phyloP scores from a whole-genome alignment of 2,329 filamentous ascomycete genomes.

The Hirsutella minnesotensis region DNA sequence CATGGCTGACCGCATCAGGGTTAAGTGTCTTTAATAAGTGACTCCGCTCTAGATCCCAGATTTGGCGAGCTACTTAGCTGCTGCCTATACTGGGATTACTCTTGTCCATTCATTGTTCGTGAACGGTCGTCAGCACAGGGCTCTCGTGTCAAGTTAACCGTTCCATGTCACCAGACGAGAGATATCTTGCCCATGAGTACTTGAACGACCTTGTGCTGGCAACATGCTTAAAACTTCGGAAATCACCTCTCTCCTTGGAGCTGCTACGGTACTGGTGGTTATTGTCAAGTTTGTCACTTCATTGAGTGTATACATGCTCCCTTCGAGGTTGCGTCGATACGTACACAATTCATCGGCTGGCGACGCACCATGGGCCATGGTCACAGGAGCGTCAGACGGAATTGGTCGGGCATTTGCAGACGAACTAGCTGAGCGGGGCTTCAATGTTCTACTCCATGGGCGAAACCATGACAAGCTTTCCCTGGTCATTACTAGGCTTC shows the following conservation, averaged over 20 bases:
- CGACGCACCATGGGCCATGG: conserved; percentile 23
- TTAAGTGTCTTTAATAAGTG: too few species aligned
- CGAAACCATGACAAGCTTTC: not conserved
- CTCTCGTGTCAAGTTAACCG: too few species aligned
- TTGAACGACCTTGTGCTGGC: too few species aligned
- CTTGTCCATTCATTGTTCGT: too few species aligned
- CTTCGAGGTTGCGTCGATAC: not conserved
- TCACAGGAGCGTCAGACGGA: conserved; percentile 43
- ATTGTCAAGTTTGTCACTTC: not conserved
- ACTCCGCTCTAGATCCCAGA: too few species aligned
- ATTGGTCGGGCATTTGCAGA: conserved; percentile 10
- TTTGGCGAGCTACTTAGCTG: too few species aligned
- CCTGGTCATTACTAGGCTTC: not conserved
- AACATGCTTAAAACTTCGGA: too few species aligned
- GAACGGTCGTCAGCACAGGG: too few species aligned
- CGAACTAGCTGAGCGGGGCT: not conserved
- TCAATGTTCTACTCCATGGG: not conserved
- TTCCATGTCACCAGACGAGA: too few species aligned
- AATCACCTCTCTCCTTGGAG: not conserved
- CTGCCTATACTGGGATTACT: too few species aligned
- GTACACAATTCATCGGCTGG: not conserved
- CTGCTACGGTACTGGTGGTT: not conserved
- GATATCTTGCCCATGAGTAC: too few species aligned
- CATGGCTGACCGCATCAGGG: too few species aligned
- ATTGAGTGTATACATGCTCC: not conserved